phyloP scores from a whole-genome alignment of 805 yeast genomes.

The Saturnispora diversa region DNA sequence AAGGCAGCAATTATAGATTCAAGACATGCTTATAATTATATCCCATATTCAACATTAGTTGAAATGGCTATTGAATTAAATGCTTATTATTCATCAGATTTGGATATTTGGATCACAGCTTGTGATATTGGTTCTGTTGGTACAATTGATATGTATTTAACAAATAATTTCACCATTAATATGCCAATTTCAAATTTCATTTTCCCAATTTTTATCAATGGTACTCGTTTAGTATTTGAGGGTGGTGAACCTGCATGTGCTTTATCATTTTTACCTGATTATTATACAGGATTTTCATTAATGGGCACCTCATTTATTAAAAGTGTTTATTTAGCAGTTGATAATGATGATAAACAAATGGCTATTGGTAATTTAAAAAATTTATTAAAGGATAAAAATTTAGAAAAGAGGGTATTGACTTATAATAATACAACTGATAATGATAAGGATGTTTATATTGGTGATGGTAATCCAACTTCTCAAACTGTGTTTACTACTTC shows the following conservation, averaged over 20 bases:
- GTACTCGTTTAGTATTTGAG: constrained; percentile 36
- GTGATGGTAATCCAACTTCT: constrained; percentile 1
- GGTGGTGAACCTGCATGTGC: constrained; percentile 52
- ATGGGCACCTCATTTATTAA: constrained; percentile 54
- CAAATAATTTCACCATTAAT: constrained; percentile 37
- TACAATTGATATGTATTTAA: constrained; percentile 44
- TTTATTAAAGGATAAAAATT: constrained; percentile 27
- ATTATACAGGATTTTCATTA: constrained; percentile 39
- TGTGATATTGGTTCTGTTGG: constrained; percentile 50
- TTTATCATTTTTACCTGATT: constrained; percentile 43
- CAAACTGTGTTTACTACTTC: neutral
- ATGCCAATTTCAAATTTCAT: constrained; percentile 45
- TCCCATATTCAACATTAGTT: constrained; percentile 51
- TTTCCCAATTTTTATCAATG: constrained; percentile 31
- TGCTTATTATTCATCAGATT: constrained; percentile 46
- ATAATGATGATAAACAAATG: constrained; percentile 45
- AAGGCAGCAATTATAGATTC: constrained; percentile 55
- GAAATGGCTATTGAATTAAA: constrained; percentile 62
- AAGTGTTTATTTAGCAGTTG: constrained; percentile 52
- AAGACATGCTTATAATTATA: constrained; percentile 37
- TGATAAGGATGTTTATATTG: constrained; percentile 2
- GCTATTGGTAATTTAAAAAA: constrained; percentile 39
- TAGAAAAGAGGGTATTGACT: neutral
- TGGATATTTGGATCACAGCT: constrained; percentile 51
- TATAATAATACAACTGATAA: neutral